Evolutionary conservation across 73 alveolate species (phyloP), one percentile per base, ranked within the genome.

Genomic region (Paramecium pentaurelia): DNA sequence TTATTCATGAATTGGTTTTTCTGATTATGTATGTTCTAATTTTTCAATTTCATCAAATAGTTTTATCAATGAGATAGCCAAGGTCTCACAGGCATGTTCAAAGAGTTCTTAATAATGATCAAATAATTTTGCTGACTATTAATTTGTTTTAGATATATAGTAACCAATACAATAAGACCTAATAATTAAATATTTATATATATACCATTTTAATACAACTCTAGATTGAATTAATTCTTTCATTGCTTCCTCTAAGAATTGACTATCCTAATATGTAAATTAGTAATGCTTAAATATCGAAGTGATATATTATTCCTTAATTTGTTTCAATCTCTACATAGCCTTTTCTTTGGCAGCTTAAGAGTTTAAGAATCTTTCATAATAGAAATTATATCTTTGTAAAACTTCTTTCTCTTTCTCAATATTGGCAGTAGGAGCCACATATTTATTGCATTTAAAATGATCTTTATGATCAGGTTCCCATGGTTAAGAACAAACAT

Each of bases 401-500:
- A 94, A 68, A 8, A 64, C 86, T 64, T 60, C 80, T 32, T 94
- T 32, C 45, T 91, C 95, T 25, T 91, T 89, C 12, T 45, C 34
- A 18, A 45, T 42, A 42, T 92, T 60, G 0, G 83, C 92, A 12
- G 86, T 7, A 14, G 45, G 84, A 32, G 84, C 49, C 20, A 64
- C 92, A 92, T 94, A 94, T 64, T 91, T 94, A 68, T 90, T 94
- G 25, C 96, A 94, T 80, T 83, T 83, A 85, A 94, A 94, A 94
- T 94, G 96, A 91, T 94, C 96, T 12, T 94, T 84, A 75, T 93
- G 71, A 91, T 94, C 95, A 44, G 91, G 86, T 8, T 71, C 93
- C 97, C 97, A 95, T 77, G 95, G 96, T 28, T 93, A 60, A 54
- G 86, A 94, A 54, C 97, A 95, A 12, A 95, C 95, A 89, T 93